Evolutionary conservation across 1,284 basidiomycete genomes (phyloP).

Genomic region (Neolentinus lepideus): DNA sequence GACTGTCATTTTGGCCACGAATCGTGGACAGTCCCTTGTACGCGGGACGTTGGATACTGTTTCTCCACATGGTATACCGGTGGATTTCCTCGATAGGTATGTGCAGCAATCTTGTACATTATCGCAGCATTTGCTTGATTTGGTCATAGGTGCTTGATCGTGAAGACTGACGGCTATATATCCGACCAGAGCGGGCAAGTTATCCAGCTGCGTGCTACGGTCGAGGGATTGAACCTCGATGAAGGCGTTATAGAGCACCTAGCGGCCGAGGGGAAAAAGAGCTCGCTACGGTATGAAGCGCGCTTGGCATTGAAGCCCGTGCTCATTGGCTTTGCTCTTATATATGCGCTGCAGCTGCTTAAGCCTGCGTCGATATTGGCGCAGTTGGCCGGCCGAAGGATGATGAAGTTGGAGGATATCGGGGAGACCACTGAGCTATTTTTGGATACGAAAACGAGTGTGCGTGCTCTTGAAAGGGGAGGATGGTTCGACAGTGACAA

Average conservation of each 20-base stretch:
- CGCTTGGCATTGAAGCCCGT: constrained; percentile 4
- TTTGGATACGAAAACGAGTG: constrained; percentile 91
- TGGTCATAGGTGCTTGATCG: constrained; percentile 84
- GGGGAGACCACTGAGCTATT: constrained; percentile 91
- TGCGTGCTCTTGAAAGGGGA: too few relatives aligned
- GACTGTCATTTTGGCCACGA: constrained; percentile 95
- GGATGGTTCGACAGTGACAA: too few relatives aligned
- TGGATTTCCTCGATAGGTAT: constrained; percentile 91
- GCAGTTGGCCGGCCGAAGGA: constrained; percentile 78
- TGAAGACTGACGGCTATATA: constrained; percentile 85
- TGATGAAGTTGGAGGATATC: constrained; percentile 80
- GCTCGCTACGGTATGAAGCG: constrained; percentile 67
- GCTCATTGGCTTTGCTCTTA: constrained; percentile 21
- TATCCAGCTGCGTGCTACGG: constrained; percentile 77
- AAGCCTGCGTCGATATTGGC: constrained; percentile 91
- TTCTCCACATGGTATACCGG: constrained; percentile 89
- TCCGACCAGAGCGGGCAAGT: constrained; percentile 86
- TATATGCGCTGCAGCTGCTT: constrained; percentile 89
- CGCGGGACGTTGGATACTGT: constrained; percentile 90
- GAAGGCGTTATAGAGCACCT: constrained; percentile 76
- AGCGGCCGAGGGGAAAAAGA: constrained; percentile 78
- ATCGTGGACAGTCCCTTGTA: constrained; percentile 88
- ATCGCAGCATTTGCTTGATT: constrained; percentile 12
- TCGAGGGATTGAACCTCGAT: constrained; percentile 81
- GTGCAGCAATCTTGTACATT: too few relatives aligned